phyloP scores from a whole-genome alignment of 768 basidiomycete species.

The Termitomyces sp. region DNA sequence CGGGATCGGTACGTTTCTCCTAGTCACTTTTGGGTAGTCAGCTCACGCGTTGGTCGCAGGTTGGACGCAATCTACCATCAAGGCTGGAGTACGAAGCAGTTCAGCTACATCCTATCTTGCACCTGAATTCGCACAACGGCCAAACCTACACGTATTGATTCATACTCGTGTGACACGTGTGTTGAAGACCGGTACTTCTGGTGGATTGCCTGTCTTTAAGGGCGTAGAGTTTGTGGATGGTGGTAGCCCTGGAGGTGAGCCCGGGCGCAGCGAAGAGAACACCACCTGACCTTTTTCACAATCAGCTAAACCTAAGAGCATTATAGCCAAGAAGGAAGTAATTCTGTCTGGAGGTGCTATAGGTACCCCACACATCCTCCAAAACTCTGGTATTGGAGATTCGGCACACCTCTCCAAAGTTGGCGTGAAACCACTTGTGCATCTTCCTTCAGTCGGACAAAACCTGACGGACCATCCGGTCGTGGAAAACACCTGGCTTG shows the following conservation, averaged over 20 bases:
- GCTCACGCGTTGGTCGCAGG: conserved; percentile 4
- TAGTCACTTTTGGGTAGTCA: neutral
- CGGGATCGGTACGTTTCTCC: conserved; percentile 15
- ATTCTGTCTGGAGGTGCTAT: conserved; percentile 26
- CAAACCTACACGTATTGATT: conserved; percentile 19
- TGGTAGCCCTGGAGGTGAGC: neutral
- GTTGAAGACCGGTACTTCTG: conserved; percentile 9
- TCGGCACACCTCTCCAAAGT: conserved; percentile 8
- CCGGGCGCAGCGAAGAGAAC: neutral
- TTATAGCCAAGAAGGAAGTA: conserved; percentile 26
- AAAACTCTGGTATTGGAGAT: conserved; percentile 25
- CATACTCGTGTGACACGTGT: conserved; percentile 18
- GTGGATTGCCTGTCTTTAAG: conserved; percentile 16
- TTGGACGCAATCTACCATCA: conserved; percentile 21
- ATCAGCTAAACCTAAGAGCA: conserved; percentile 2
- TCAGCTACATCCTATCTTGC: conserved; percentile 21
- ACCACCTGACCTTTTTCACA: neutral
- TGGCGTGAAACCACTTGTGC: conserved; percentile 18
- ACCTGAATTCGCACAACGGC: conserved; percentile 9
- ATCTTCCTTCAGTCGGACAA: conserved; percentile 24
- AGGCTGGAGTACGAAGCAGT: conserved; percentile 19
- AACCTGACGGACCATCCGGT: conserved; percentile 25
- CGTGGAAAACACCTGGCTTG: conserved; percentile 20
- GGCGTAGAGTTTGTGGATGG: conserved; percentile 17
- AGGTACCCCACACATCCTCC: conserved; percentile 23